Conservation (phyloP, 441 rosid genomes). For the Rhodomyrtus psidioides region DNA sequence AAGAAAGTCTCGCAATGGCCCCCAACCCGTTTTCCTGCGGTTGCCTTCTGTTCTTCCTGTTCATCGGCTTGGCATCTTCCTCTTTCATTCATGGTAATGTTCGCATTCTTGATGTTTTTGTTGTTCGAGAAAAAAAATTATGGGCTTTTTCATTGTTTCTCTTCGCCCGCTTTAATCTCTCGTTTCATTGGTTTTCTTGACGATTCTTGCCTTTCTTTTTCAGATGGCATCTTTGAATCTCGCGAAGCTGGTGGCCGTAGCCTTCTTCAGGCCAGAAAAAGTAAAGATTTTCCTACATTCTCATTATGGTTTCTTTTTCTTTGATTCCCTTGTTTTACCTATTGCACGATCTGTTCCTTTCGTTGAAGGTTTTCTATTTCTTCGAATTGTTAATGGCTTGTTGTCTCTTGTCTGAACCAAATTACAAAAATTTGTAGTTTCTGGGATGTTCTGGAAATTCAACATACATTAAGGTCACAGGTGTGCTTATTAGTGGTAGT, state of each 20-base stretch:
- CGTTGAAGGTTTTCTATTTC: not conserved
- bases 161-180: no score
- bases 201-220: not conserved
- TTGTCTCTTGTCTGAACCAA: not conserved
- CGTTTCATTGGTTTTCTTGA: no score
- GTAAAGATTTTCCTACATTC: conserved; percentile 11
- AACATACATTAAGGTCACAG: not conserved
- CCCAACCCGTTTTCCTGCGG: no score
- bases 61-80: no score
- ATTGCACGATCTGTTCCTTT: not conserved
- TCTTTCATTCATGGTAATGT: no score
- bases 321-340: not conserved
- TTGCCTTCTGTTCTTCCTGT: no score
- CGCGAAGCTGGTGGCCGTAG: conserved; percentile 30
- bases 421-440: not conserved
- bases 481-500: no score
- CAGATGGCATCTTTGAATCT: conserved; percentile 39
- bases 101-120: no score
- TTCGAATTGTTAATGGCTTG: not conserved
- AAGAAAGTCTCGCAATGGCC: no score
- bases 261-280: conserved; percentile 48
- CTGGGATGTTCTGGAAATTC: not conserved
- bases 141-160: no score
- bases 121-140: no score
- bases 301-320: not conserved